Evolutionary conservation across 495 filamentous ascomycete genomes (phyloP), one percentile per base, ranked within the genome.

Genomic region (Aspergillus wentii): DNA sequence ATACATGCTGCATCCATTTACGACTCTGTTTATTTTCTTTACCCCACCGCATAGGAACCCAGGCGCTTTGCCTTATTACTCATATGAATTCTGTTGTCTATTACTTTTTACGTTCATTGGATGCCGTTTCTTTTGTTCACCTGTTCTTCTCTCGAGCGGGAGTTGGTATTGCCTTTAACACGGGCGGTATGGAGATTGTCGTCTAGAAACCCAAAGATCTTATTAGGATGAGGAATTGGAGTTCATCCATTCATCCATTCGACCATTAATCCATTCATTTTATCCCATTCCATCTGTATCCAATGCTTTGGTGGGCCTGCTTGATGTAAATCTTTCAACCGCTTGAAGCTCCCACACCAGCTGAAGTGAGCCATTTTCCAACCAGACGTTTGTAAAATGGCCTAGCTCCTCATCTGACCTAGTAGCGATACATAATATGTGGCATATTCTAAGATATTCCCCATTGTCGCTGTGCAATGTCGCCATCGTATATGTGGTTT

Each of bases 61-160:
- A 15, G 17, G 26, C 35, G 35, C 33, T 27, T 37, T 43, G 20
- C 23, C 21, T 40, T 37, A 31, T 35, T 21, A 19, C n/a, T 5
- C 17, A n/a, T n/a, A n/a, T n/a, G n/a, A n/a, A n/a, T 6, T 15
- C 31, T 31, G 22, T 37, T 47, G 28, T 33, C 29, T 28, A 17
- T 35, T 21, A 27, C 26, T 29, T 29, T 29, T n/a, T 55, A 40
- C 29, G 36, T 26, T 44, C 42, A 40, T 40, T 48, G 44, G 29
- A 27, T 30, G 14, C 33, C 30, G 33, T 41, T 41, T 43, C 37
- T 30, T 46, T 36, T 32, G 49, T 46, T 53, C 52, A 44, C 41
- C 32, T 50, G 39, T 26, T 44, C 34, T 61, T 58, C 51, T 51
- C 52, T 61, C 57, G 47, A 65, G 59, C 61, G 51, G 61, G 64